Percentiles rank a stretch among this genome's conserved stretches.
These are phyloP conservation scores for Coniferiporia sulphurascens DNA, from an alignment of 1,284 basidiomycete genomes.

Conservation along the genomic window DNA sequence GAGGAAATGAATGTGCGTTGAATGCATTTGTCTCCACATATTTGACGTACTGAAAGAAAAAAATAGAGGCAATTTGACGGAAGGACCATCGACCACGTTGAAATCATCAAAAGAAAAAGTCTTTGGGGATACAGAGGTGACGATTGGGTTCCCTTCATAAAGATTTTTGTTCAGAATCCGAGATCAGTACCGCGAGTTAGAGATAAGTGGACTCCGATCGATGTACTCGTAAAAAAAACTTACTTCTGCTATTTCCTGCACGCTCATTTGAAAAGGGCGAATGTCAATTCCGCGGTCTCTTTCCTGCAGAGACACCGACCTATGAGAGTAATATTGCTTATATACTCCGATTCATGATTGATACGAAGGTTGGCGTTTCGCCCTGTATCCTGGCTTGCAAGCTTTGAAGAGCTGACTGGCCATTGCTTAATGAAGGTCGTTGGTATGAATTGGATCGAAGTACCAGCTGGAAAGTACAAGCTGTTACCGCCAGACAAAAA, in stretches of 20 bases:
- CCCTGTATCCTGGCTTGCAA: background rate
- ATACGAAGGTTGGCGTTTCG: slow-evolving; percentile 63
- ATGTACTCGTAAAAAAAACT: background rate
- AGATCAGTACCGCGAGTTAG: slow-evolving; percentile 78
- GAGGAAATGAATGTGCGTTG: slow-evolving; percentile 73
- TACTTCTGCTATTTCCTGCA: slow-evolving; percentile 33
- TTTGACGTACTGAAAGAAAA: slow-evolving; percentile 23
- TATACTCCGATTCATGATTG: slow-evolving; percentile 92
- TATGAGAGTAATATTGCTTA: slow-evolving; percentile 93
- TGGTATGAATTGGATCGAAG: slow-evolving; percentile 97
- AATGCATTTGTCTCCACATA: background rate
- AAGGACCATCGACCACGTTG: slow-evolving; percentile 49
- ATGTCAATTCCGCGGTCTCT: slow-evolving; percentile 67
- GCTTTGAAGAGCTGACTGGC: background rate
- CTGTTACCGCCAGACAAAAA: slow-evolving; percentile 53
- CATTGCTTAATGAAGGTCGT: slow-evolving; percentile 56
- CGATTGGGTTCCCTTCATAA: slow-evolving; percentile 74
- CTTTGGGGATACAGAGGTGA: slow-evolving; percentile 89
- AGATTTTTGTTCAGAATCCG: slow-evolving; percentile 71
- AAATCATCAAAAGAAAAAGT: slow-evolving; percentile 64
- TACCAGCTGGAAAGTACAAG: slow-evolving; percentile 76
- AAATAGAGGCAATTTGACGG: slow-evolving; percentile 29
- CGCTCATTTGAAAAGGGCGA: slow-evolving; percentile 86
- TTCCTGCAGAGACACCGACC: slow-evolving; percentile 55
- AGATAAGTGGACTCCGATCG: slow-evolving; percentile 61